Percentiles rank a stretch among this genome's conserved stretches.
These are phyloP conservation scores for Diplodia sapinea DNA, from an alignment of 2,329 filamentous ascomycete genomes.

Conservation along the genomic window DNA sequence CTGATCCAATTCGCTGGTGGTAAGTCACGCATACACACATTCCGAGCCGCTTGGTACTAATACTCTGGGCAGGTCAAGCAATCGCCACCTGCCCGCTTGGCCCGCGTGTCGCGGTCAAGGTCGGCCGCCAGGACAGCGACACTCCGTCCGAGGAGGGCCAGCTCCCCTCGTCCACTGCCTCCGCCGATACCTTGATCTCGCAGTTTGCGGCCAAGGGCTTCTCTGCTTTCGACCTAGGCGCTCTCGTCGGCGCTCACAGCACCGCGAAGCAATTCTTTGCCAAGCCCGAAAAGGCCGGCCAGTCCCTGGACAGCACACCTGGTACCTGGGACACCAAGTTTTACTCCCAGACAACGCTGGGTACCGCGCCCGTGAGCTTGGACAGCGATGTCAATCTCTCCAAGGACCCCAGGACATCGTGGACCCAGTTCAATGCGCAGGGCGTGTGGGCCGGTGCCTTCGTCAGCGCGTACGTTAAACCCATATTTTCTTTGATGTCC, in stretches of 20 bases:
- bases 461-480: slow-evolving; percentile 35
- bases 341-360: slow-evolving; percentile 51
- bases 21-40: slow-evolving; percentile 30
- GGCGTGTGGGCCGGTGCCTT: slow-evolving; percentile 43
- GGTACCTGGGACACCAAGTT: slow-evolving; percentile 59
- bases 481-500: neutral
- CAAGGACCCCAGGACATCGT: slow-evolving; percentile 39
- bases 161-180: slow-evolving; percentile 52
- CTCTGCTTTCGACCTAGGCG: slow-evolving; percentile 56
- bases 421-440: slow-evolving; percentile 36
- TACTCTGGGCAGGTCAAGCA: slow-evolving; percentile 47
- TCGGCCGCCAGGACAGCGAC: slow-evolving; percentile 56
- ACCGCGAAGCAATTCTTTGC: slow-evolving; percentile 56
- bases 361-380: slow-evolving; percentile 34
- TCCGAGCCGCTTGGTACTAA: neutral
- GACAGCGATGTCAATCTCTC: slow-evolving; percentile 40
- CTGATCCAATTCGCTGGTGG: slow-evolving; percentile 58
- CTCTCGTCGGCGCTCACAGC: slow-evolving; percentile 62
- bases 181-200: slow-evolving; percentile 52
- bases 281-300: slow-evolving; percentile 47
- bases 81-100: slow-evolving; percentile 60
- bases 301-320: slow-evolving; percentile 56
- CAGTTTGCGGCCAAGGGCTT: slow-evolving; percentile 61
- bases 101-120: slow-evolving; percentile 57
- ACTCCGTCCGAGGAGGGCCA: slow-evolving; percentile 51